These are phyloP conservation scores for Dalbergia cochinchinensis DNA, from an alignment of 306 rosid species.

Conservation along the genomic window DNA sequence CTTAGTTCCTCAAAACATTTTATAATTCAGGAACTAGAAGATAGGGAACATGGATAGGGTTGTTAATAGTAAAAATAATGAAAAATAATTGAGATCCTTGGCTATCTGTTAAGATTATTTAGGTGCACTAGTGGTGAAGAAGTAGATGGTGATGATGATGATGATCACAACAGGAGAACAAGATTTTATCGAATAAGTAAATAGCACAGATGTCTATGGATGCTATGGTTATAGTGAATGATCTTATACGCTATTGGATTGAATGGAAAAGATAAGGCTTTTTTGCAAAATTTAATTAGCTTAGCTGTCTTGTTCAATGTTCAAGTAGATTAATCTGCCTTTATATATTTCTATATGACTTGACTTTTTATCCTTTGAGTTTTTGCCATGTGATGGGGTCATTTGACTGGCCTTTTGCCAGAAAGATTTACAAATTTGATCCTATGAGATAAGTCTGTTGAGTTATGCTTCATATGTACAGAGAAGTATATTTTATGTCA, in stretches of 20 bases:
- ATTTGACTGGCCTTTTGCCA: conserved; percentile 25
- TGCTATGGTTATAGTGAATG: conserved; percentile 22
- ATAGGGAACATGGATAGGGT: background rate
- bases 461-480: conserved; percentile 25
- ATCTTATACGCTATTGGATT: conserved; percentile 10
- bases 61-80: conserved; percentile 6
- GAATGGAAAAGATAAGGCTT: background rate
- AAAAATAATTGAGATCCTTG: conserved; percentile 19
- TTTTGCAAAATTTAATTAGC: conserved; percentile 4
- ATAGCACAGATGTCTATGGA: background rate
- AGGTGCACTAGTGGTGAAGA: conserved; percentile 17
- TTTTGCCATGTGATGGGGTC: conserved; percentile 28
- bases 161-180: conserved; percentile 9
- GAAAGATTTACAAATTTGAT: conserved; percentile 1
- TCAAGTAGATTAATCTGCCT: conserved; percentile 24
- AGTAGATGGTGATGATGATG: background rate
- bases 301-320: conserved; percentile 36
- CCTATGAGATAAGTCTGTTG: background rate
- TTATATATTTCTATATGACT: conserved; percentile 8
- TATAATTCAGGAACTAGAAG: too few species aligned
- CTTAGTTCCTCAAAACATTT: too few species aligned
- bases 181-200: conserved; percentile 12
- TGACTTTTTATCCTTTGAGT: conserved; percentile 7
- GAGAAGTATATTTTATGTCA: conserved; percentile 24
- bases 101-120: conserved; percentile 3